Evolutionary conservation across 2,329 filamentous ascomycete genomes (phyloP).

Genomic region (Diaporthe sp.): DNA sequence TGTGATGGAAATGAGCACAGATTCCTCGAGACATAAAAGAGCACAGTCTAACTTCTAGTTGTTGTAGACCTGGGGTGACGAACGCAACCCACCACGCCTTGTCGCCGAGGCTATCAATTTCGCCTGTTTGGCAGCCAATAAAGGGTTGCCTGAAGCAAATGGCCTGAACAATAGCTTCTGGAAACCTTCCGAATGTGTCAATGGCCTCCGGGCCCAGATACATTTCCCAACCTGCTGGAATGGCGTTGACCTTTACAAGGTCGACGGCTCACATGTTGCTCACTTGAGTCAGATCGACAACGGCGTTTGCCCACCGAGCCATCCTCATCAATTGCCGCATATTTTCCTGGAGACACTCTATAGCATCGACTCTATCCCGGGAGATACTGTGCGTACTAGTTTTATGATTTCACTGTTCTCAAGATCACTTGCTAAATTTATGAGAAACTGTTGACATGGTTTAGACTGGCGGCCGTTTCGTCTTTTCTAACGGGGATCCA

Average conservation of each 20-base stretch:
- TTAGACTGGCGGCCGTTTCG: slow-evolving; percentile 6
- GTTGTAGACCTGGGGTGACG: not conserved
- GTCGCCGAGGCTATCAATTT: slow-evolving; percentile 5
- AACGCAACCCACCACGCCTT: slow-evolving; percentile 6
- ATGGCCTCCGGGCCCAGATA: slow-evolving; percentile 70
- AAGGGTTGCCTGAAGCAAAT: not conserved
- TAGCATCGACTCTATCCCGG: not conserved
- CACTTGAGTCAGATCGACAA: slow-evolving; percentile 54
- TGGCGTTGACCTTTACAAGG: slow-evolving; percentile 63
- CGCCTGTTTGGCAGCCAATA: slow-evolving; percentile 6
- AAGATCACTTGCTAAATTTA: not conserved
- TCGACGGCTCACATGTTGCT: slow-evolving; percentile 55
- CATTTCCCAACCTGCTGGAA: slow-evolving; percentile 76
- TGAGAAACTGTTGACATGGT: not conserved
- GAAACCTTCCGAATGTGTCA: slow-evolving; percentile 60
- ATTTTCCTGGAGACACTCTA: slow-evolving; percentile 8
- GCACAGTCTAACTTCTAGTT: not conserved
- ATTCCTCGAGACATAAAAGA: not conserved
- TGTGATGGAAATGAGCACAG: too few species aligned
- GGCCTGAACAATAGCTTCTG: slow-evolving; percentile 42
- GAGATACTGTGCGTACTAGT: not conserved
- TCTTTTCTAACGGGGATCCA: slow-evolving; percentile 14
- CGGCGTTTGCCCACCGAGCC: slow-evolving; percentile 54
- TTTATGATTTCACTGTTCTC: rapidly evolving
- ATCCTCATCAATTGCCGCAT: slow-evolving; percentile 57